Base-by-base conservation (phyloP, 441 rosid species). In the Codiaeum variegatum region DNA sequence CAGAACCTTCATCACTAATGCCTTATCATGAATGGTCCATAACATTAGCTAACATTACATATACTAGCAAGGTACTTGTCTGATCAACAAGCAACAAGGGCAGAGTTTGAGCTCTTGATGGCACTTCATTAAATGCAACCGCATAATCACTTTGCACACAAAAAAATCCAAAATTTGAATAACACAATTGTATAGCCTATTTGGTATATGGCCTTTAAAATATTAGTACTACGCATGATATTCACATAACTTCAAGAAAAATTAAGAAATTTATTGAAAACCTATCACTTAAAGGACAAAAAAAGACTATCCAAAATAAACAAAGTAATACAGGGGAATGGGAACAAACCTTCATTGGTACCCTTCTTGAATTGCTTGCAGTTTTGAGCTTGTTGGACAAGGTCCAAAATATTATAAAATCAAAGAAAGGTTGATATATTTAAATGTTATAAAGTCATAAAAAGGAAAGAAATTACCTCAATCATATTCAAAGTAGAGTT, bases 331-430 rank as follows among this genome's bases (percentile, higher is more conserved):
- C n/a, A n/a, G n/a, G n/a, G n/a, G 55, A 18, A 32, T 55, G 42
- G 6, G 21, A 29, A 12, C 6, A 6, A 5, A 94, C 98, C 99
- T 87, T 92, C 98, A 78, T 94, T 94, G 26, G 97, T 97, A 2
- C 97, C 98, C 82, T 95, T 94, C 70, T 92, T 94, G 67, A 94
- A 96, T 81, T 94, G 99, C 88, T 90, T 91, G 89, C 91, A 90
- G 71, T 89, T 88, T 28, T 93, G 88, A 46, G 99, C 99, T 83
- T 92, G 99, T 66, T 91, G 96, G 72, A 95, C 85, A n/a, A 95
- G 93, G 81, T 95, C 98, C 46, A 92, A 77, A 55, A 55, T 55
- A 40, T n/a, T n/a, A n/a, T n/a, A n/a, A n/a, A n/a, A n/a, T n/a
- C n/a, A n/a, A n/a, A n/a, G n/a, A n/a, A n/a, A n/a, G n/a, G n/a